A percentile compares a stretch with the other conserved stretches of the same genome.
phyloP scores from a whole-genome alignment of 2,329 filamentous ascomycete genomes.

The Coniochaeta sp. region DNA sequence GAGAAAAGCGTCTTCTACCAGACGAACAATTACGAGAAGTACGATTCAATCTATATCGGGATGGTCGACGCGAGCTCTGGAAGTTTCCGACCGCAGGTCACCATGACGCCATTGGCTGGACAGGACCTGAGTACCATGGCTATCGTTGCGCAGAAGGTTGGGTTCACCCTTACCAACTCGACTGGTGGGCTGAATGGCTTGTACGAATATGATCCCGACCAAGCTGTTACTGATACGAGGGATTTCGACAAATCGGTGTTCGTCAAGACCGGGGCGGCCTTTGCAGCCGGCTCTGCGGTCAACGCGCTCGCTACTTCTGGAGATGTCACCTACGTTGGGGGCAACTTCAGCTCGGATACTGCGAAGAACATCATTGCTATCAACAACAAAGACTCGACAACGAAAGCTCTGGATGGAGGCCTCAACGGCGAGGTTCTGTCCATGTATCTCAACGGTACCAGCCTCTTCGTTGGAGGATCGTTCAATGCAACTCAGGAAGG shows the following conservation, averaged over 20 bases:
- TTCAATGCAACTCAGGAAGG: conserved; percentile 69
- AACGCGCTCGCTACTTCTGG: conserved; percentile 59
- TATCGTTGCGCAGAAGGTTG: conserved; percentile 83
- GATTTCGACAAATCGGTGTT: conserved; percentile 67
- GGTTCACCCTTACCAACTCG: conserved; percentile 67
- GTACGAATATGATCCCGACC: conserved; percentile 75
- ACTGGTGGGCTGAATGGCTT: conserved; percentile 81
- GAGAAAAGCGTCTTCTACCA: conserved; percentile 61
- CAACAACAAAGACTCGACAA: conserved; percentile 51
- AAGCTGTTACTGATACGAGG: conserved; percentile 47
- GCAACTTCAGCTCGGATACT: conserved; percentile 68
- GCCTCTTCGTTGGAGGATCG: conserved; percentile 74
- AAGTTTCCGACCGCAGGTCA: conserved; percentile 74
- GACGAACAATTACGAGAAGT: conserved; percentile 95
- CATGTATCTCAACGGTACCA: conserved; percentile 59
- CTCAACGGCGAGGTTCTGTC: conserved; percentile 72
- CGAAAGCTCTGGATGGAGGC: conserved; percentile 60
- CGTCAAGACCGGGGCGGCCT: conserved; percentile 65
- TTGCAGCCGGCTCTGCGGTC: conserved; percentile 62
- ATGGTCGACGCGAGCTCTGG: conserved; percentile 68
- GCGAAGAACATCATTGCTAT: conserved; percentile 75
- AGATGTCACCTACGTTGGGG: conserved; percentile 67
- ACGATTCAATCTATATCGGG: conserved; percentile 85
- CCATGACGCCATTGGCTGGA: conserved; percentile 60
- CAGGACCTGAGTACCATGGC: conserved; percentile 58